Evolutionary conservation across 768 basidiomycete genomes (phyloP).

Genomic region (Leccinum longicurvipes): DNA sequence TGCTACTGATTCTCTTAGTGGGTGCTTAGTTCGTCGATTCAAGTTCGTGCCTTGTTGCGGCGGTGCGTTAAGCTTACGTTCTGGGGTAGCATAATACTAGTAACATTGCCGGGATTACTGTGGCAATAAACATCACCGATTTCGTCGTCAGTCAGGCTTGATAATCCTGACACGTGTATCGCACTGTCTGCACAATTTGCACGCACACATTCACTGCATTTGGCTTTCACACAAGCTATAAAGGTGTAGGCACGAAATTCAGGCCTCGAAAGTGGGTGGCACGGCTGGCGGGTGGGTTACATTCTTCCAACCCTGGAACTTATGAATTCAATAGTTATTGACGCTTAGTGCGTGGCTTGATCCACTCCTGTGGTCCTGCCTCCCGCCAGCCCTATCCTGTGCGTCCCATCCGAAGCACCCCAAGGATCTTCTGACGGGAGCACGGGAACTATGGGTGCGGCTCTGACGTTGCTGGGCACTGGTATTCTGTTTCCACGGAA

Average conservation of each 20-base stretch:
- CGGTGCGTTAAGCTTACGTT: too few species aligned
- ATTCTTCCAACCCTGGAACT: too few species aligned
- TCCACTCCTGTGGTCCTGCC: not conserved
- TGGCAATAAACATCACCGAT: too few species aligned
- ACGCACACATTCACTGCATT: not conserved
- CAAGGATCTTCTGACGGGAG: not conserved
- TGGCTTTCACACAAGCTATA: conserved; percentile 21
- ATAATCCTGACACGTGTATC: too few species aligned
- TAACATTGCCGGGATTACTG: too few species aligned
- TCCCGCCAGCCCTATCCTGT: conserved; percentile 1
- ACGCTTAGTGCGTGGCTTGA: not conserved
- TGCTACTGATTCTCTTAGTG: too few species aligned
- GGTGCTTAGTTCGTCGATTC: too few species aligned
- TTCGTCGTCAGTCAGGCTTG: too few species aligned
- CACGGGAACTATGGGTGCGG: not conserved
- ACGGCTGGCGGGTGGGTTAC: too few species aligned
- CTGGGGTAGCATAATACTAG: too few species aligned
- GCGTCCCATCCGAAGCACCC: not conserved
- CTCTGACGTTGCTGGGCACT: not conserved
- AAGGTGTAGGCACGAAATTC: conserved; percentile 3
- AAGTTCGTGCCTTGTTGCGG: too few species aligned
- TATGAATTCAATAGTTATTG: not conserved
- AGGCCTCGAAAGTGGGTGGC: not conserved
- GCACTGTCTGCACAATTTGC: conserved; percentile 1
- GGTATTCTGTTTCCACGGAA: conserved; percentile 2